phyloP scores from a whole-genome alignment of 1,139 yeast genomes.

The Keqinozyma sinolaborantium region DNA sequence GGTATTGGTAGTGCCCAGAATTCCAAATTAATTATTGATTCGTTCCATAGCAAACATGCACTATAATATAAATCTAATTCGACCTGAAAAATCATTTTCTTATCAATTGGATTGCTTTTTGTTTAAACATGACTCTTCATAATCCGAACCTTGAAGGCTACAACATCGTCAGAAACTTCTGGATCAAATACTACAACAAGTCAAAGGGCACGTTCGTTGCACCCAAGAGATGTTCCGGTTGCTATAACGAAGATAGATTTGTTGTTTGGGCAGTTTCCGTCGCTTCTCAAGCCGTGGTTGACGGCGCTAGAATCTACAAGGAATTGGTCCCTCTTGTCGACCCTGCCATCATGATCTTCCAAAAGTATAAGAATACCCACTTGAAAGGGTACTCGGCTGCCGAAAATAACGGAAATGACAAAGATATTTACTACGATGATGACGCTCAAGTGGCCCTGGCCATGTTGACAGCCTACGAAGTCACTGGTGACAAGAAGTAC shows the following conservation, averaged over 20 bases:
- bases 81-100: too few species aligned
- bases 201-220: conserved; percentile 40
- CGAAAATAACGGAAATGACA: conserved; percentile 51
- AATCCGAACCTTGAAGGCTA: conserved; percentile 54
- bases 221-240: conserved; percentile 41
- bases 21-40: too few species aligned
- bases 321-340: conserved; percentile 56
- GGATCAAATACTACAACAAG: conserved; percentile 47
- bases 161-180: conserved; percentile 38
- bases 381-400: conserved; percentile 58
- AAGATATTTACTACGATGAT: conserved; percentile 70
- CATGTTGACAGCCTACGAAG: conserved; percentile 65
- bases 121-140: conserved; percentile 18
- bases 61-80: too few species aligned
- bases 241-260: conserved; percentile 53
- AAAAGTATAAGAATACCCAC: conserved; percentile 49
- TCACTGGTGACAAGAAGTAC: conserved; percentile 52
- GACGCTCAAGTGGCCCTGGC: conserved; percentile 75
- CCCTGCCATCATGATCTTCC: conserved; percentile 50
- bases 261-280: conserved; percentile 71
- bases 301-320: conserved; percentile 58
- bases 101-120: not conserved
- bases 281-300: conserved; percentile 59
- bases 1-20: too few species aligned
- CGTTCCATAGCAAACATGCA: too few species aligned